Evolutionary conservation across 371 early-diverging fungal species (phyloP).

Genomic region (Enterospora canceri): DNA sequence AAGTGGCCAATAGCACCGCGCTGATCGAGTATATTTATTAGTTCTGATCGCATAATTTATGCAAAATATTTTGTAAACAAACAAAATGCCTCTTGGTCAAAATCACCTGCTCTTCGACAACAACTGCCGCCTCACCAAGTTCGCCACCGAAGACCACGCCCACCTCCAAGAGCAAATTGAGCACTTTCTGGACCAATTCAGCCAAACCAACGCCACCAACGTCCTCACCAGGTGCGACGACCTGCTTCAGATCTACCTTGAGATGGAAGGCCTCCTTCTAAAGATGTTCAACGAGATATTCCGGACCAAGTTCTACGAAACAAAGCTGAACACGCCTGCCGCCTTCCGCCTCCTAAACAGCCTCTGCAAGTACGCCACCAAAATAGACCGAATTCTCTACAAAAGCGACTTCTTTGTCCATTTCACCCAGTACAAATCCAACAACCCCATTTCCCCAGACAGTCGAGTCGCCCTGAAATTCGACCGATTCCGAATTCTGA

Average conservation of each 20-base stretch:
- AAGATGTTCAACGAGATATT: slow-evolving; percentile 22
- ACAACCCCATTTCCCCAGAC: not conserved
- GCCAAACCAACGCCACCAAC: not conserved
- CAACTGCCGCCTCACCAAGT: not conserved
- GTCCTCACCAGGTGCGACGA: not conserved
- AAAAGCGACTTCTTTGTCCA: slow-evolving; percentile 1
- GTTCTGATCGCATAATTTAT: not conserved
- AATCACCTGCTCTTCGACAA: not conserved
- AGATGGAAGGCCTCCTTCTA: slow-evolving; percentile 1
- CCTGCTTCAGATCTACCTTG: slow-evolving; percentile 11
- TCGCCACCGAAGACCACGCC: not conserved
- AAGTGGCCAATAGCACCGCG: not conserved
- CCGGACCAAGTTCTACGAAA: not conserved
- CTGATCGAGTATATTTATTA: not conserved
- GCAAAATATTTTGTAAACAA: not conserved
- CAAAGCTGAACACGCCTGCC: not conserved
- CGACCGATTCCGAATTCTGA: slow-evolving; percentile 2
- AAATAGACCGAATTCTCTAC: not conserved
- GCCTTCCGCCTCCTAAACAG: slow-evolving; percentile 14
- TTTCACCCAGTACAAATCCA: not conserved
- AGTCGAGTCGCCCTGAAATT: not conserved
- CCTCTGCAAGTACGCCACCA: not conserved
- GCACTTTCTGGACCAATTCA: not conserved
- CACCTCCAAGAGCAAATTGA: not conserved
- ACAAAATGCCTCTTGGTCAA: not conserved